Conservation (phyloP, 768 basidiomycete genomes). For the Scleroderma citrinum region DNA sequence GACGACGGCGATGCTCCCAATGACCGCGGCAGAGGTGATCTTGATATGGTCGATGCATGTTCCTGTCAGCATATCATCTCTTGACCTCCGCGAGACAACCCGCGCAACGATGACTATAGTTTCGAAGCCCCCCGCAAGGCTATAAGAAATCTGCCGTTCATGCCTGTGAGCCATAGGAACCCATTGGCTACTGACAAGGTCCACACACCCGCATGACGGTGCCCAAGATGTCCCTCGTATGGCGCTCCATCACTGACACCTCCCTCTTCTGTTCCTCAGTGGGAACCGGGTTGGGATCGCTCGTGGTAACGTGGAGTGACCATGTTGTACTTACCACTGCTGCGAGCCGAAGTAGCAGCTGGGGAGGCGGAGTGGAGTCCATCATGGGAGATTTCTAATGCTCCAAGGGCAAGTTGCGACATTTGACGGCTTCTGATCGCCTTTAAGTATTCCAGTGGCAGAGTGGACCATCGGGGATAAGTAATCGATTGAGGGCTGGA, state of each 20-base stretch:
- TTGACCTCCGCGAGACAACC: background rate
- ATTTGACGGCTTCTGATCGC: background rate
- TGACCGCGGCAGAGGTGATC: constrained; percentile 8
- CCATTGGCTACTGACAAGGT: background rate
- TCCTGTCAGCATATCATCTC: background rate
- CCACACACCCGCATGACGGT: background rate
- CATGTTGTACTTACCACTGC: background rate
- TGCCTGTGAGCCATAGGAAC: background rate
- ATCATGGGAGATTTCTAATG: background rate
- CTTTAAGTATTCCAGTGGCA: no score
- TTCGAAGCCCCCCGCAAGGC: background rate
- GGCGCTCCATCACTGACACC: background rate
- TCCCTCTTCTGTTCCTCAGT: background rate
- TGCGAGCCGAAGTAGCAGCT: constrained; percentile 2
- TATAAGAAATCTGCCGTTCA: background rate
- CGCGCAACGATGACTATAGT: background rate
- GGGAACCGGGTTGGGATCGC: constrained; percentile 1
- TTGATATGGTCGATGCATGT: constrained; percentile 10
- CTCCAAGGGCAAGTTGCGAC: background rate
- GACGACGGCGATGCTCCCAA: constrained; percentile 17
- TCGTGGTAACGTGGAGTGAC: constrained; percentile 6
- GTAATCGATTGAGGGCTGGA: no score
- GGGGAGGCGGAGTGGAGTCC: background rate
- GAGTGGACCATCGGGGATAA: no score
- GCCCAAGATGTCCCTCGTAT: background rate